phyloP scores from a whole-genome alignment of 495 filamentous ascomycete species.

The Copromyces sp. region DNA sequence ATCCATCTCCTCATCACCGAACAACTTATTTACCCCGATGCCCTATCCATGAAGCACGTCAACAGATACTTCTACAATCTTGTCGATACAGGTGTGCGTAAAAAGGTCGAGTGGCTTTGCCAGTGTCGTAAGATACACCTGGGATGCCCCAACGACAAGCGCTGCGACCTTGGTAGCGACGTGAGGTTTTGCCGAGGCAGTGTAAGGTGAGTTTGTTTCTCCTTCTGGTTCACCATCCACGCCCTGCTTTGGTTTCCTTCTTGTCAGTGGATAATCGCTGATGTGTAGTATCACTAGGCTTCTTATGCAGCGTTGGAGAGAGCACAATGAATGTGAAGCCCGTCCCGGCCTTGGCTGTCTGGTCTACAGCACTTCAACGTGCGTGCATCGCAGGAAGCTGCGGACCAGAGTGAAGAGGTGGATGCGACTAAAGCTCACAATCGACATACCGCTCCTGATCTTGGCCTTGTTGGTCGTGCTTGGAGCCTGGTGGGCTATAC shows the following conservation, averaged over 20 bases:
- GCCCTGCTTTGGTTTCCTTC: neutral
- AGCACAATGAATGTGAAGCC: slow-evolving; percentile 44
- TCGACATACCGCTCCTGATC: slow-evolving; percentile 25
- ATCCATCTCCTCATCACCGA: slow-evolving; percentile 45
- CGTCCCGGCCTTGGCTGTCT: slow-evolving; percentile 42
- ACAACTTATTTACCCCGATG: slow-evolving; percentile 48
- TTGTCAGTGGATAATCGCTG: neutral
- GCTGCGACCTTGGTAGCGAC: slow-evolving; percentile 43
- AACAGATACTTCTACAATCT: slow-evolving; percentile 51
- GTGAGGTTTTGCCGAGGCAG: slow-evolving; percentile 42
- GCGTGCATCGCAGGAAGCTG: slow-evolving; percentile 25
- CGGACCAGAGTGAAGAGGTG: slow-evolving; percentile 24
- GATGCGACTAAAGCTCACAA: slow-evolving; percentile 22
- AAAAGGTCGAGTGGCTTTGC: slow-evolving; percentile 60
- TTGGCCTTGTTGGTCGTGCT: slow-evolving; percentile 21
- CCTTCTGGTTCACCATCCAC: neutral
- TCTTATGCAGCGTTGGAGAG: slow-evolving; percentile 42
- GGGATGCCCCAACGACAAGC: slow-evolving; percentile 38
- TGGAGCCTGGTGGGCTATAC: slow-evolving; percentile 10
- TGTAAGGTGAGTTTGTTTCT: slow-evolving; percentile 28
- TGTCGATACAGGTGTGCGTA: slow-evolving; percentile 52
- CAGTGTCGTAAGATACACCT: slow-evolving; percentile 43
- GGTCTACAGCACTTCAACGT: slow-evolving; percentile 37
- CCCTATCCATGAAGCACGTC: slow-evolving; percentile 52
- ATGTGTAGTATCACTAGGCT: slow-evolving; percentile 18